Conservation (phyloP, 805 yeast genomes). For the Lachancea mirantina region DNA sequence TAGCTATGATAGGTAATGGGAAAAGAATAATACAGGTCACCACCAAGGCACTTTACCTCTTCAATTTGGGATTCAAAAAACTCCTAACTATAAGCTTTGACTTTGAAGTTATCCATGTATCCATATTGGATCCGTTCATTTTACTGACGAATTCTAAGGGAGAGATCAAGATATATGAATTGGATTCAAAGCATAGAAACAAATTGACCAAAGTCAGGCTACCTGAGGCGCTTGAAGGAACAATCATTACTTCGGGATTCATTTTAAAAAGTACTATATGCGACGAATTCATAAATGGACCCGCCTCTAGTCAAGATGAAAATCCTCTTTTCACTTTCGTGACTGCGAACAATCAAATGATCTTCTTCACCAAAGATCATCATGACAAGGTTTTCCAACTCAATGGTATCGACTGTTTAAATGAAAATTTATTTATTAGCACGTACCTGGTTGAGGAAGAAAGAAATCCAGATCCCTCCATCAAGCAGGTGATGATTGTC, state of each 20-base stretch:
- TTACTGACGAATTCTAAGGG: constrained; percentile 62
- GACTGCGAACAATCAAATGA: constrained; percentile 69
- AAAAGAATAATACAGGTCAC: constrained; percentile 69
- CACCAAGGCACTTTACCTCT: constrained; percentile 53
- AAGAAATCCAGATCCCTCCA: constrained; percentile 60
- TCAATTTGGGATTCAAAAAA: constrained; percentile 53
- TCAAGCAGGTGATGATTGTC: constrained; percentile 59
- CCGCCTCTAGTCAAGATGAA: too few relatives aligned
- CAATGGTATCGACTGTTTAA: constrained; percentile 32
- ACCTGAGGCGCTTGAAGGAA: constrained; percentile 34
- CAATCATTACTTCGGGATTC: constrained; percentile 64
- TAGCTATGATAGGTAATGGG: constrained; percentile 50
- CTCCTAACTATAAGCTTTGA: constrained; percentile 46
- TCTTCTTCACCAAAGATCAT: constrained; percentile 52
- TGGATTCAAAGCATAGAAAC: constrained; percentile 31
- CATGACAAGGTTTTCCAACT: constrained; percentile 35
- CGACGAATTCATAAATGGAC: constrained; percentile 32
- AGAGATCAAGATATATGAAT: constrained; percentile 54
- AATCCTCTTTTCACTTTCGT: constrained; percentile 49
- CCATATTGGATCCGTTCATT: constrained; percentile 54
- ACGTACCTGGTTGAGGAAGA: constrained; percentile 31
- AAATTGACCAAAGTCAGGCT: constrained; percentile 32
- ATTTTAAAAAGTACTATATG: constrained; percentile 46
- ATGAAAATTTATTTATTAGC: constrained; percentile 34
- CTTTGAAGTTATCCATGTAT: constrained; percentile 57